phyloP scores from a whole-genome alignment of 371 early-diverging fungal species.

The Mucor piriformis region DNA sequence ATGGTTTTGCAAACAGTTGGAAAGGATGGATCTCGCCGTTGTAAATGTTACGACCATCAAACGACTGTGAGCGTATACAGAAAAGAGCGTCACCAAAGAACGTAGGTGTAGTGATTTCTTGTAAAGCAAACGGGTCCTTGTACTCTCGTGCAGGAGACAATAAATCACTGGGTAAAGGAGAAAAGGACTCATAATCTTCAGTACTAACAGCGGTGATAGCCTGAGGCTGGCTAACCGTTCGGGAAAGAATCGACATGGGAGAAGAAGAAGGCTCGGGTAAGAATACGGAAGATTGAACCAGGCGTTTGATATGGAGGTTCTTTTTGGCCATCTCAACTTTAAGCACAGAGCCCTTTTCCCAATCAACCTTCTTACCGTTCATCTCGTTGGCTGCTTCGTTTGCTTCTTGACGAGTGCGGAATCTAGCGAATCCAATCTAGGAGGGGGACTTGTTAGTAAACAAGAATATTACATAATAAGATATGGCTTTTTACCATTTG shows the following conservation, averaged over 20 bases:
- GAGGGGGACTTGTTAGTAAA: not conserved
- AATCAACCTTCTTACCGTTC: constrained; percentile 42
- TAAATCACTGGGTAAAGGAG: constrained; percentile 66
- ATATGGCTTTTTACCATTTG: constrained; percentile 93
- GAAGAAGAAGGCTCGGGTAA: constrained; percentile 12
- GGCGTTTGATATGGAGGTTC: constrained; percentile 48
- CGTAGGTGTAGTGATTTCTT: constrained; percentile 31
- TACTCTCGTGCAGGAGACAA: constrained; percentile 59
- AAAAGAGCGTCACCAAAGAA: constrained; percentile 36
- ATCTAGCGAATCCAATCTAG: constrained; percentile 52
- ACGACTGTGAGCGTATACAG: constrained; percentile 35
- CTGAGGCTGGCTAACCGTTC: constrained; percentile 20
- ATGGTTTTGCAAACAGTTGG: constrained; percentile 15
- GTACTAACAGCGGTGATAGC: not conserved
- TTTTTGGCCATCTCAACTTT: constrained; percentile 58
- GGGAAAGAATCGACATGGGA: constrained; percentile 18
- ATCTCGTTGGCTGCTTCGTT: constrained; percentile 39
- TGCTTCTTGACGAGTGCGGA: constrained; percentile 44
- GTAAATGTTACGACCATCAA: constrained; percentile 32
- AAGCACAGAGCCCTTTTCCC: constrained; percentile 38
- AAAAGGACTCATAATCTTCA: constrained; percentile 34
- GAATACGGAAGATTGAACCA: constrained; percentile 2
- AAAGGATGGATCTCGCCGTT: not conserved
- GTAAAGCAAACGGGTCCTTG: constrained; percentile 56
- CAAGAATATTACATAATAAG: too few species aligned